These are phyloP conservation scores for Quercus suber DNA, from an alignment of 306 rosid genomes.

Conservation along the genomic window DNA sequence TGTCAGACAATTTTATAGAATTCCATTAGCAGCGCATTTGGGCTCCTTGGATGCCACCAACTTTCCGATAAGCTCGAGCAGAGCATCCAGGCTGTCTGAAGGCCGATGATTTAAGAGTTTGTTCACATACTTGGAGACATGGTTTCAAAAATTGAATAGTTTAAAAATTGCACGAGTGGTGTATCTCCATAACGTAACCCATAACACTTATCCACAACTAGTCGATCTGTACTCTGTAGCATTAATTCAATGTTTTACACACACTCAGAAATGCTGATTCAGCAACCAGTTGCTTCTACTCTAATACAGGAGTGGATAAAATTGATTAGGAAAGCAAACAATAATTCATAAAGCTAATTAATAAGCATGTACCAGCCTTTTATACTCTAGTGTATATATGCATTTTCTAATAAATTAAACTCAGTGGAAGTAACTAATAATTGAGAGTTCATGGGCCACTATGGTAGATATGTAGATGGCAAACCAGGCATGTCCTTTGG, in stretches of 20 bases:
- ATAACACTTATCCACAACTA: neutral
- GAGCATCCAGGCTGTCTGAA: slow-evolving; percentile 16
- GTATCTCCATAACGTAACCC: neutral
- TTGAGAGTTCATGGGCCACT: no score
- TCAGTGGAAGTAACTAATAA: no score
- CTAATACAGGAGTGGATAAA: no score
- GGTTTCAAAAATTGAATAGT: neutral
- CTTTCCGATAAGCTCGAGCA: slow-evolving; percentile 7
- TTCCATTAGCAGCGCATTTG: neutral
- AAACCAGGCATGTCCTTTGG: slow-evolving; percentile 3
- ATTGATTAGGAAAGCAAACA: no score
- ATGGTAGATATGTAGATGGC: no score
- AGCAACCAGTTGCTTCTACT: no score
- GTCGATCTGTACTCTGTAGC: neutral
- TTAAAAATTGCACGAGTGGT: neutral
- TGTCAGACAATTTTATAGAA: neutral
- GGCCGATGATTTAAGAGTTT: slow-evolving; percentile 7
- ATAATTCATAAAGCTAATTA: no score
- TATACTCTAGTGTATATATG: no score
- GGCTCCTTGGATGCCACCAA: slow-evolving; percentile 26
- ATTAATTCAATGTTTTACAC: neutral
- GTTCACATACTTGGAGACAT: slow-evolving; percentile 9
- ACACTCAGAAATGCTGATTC: neutral
- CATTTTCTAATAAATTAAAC: no score
- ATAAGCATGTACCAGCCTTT: no score